Percentiles rank a stretch among this genome's conserved stretches.
phyloP scores from a whole-genome alignment of 768 basidiomycete genomes.

The Plicaturopsis crispa region DNA sequence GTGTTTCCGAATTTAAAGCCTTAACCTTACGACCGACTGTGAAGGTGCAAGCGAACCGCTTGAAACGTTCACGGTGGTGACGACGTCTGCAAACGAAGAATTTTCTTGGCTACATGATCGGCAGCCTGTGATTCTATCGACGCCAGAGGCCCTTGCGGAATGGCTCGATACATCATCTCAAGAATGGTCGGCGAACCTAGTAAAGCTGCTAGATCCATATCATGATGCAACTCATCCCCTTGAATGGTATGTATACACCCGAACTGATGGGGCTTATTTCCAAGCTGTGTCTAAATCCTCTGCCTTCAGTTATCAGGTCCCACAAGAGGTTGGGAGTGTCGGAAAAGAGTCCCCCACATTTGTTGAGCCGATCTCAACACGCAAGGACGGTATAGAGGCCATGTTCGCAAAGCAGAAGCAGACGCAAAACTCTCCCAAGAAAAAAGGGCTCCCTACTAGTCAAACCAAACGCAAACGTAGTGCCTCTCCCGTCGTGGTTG shows the following conservation, averaged over 20 bases:
- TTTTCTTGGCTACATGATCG: constrained; percentile 89
- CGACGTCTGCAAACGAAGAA: constrained; percentile 63
- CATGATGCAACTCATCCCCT: constrained; percentile 41
- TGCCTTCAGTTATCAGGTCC: constrained; percentile 69
- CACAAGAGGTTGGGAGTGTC: constrained; percentile 86
- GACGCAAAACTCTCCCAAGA: constrained; percentile 6
- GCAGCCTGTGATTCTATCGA: constrained; percentile 74
- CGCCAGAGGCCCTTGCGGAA: constrained; percentile 43
- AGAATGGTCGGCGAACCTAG: constrained; percentile 56
- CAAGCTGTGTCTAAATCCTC: neutral
- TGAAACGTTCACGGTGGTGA: constrained; percentile 88
- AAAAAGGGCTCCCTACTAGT: neutral
- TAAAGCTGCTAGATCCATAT: constrained; percentile 54
- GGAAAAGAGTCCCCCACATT: constrained; percentile 77
- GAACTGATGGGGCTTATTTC: no score
- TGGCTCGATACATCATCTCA: constrained; percentile 81
- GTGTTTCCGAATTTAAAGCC: neutral
- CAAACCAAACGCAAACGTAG: constrained; percentile 22
- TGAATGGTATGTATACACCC: constrained; percentile 57
- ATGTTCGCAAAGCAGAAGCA: constrained; percentile 66
- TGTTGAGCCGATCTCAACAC: constrained; percentile 68
- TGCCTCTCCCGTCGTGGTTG: constrained; percentile 5
- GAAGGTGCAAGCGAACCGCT: constrained; percentile 48
- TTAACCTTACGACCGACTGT: neutral
- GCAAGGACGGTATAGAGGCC: constrained; percentile 82